Evolutionary conservation across 2,329 filamentous ascomycete species (phyloP), one percentile per base, ranked within the genome.

Genomic region (Monosporascus cannonballus): DNA sequence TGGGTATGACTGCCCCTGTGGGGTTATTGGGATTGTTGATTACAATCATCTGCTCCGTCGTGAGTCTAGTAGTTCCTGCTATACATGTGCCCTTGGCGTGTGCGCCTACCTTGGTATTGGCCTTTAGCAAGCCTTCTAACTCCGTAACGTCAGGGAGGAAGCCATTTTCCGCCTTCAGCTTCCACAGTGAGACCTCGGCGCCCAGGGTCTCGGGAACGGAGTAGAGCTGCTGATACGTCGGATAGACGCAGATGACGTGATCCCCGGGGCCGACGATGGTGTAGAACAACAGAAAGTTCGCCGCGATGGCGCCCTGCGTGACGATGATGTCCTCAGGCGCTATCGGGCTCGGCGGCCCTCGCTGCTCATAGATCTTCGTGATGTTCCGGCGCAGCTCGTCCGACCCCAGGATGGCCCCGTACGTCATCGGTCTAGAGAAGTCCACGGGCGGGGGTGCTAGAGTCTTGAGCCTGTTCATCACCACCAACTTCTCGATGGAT

Each of bases 191-290:
- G 17, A 95, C 87, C 54, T 89, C 81, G 1, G 89, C 89, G 0
- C 90, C 90, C 5, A 95, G 72, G 38, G 84, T 86, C 59, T 78
- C 76, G 0, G 90, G 89, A 1, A 95, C 81, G 9, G 83, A 76
- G 64, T 93, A 94, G 1, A 96, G 77, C 62, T 94, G 89, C 67
- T 94, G 89, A 63, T 94, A 95, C 1, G 89, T 93, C 14, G 91
- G 90, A 65, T 91, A 89, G 53, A 94, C 87, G 63, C 89, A 94
- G 54, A 96, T 80, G 47, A 93, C 87, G 75, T 96, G 90, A 64
- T 96, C 89, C 1, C 85, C 87, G 0, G 84, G 81, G 0, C 82
- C 81, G 2, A 94, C 66, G 6, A 94, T 74, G 1, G 85, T 76
- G 67, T 92, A 92, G 7, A 94, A 78, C 2, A 85, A 73, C n/a